These are phyloP conservation scores for Colletotrichum simmondsii DNA, from an alignment of 2,329 filamentous ascomycete species.

Conservation along the genomic window DNA sequence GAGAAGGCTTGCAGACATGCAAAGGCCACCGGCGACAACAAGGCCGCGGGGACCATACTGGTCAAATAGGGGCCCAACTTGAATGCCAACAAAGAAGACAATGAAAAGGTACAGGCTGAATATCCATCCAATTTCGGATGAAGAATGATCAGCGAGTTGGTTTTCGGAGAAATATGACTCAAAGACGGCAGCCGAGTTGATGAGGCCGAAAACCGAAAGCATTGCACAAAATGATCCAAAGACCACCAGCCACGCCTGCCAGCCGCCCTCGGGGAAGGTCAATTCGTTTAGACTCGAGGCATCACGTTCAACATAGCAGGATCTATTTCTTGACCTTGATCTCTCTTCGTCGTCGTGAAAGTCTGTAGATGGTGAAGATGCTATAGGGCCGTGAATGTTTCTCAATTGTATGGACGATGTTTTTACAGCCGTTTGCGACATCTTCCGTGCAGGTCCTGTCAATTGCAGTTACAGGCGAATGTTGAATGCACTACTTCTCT, in stretches of 20 bases:
- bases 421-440: conserved; percentile 10
- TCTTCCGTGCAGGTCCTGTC: neutral
- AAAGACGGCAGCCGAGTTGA: conserved; percentile 81
- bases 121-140: conserved; percentile 84
- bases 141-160: conserved; percentile 74
- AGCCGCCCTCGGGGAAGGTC: conserved; percentile 74
- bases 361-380: neutral
- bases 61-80: conserved; percentile 87
- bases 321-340: neutral
- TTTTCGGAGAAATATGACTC: conserved; percentile 80
- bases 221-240: conserved; percentile 81
- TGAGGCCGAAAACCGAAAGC: conserved; percentile 75
- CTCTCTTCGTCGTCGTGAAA: neutral
- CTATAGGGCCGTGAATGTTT: neutral
- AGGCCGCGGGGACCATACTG: conserved; percentile 75
- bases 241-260: conserved; percentile 79
- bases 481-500: too few species aligned
- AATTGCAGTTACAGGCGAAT: too few species aligned
- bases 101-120: conserved; percentile 85
- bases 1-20: conserved; percentile 71
- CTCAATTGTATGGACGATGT: conserved; percentile 12
- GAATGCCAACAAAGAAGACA: conserved; percentile 83
- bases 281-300: conserved; percentile 5
- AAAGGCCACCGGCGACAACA: conserved; percentile 71
- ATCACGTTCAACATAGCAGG: neutral